Evolutionary conservation across 768 basidiomycete genomes (phyloP).

Genomic region (Leucocoprinus birnbaumii): DNA sequence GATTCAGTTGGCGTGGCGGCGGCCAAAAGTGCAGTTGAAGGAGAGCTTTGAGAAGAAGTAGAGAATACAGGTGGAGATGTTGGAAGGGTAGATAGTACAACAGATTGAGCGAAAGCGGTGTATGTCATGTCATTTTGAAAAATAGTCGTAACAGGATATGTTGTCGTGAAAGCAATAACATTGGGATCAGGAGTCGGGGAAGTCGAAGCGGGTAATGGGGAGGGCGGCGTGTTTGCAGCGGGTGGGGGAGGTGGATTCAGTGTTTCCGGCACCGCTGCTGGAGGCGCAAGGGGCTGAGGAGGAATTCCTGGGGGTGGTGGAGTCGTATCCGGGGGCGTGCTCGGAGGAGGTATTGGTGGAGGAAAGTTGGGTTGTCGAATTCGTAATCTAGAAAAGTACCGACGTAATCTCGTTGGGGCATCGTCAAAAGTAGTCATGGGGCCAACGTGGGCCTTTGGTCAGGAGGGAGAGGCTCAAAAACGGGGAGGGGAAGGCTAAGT

Average conservation of each 20-base stretch:
- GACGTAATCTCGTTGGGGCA: neutral
- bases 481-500: neutral
- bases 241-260: conserved; percentile 5
- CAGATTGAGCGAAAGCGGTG: conserved; percentile 35
- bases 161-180: conserved; percentile 24
- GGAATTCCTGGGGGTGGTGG: neutral
- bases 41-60: conserved; percentile 16
- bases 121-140: conserved; percentile 38
- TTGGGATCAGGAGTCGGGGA: neutral
- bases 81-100: conserved; percentile 22
- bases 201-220: neutral
- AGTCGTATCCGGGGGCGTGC: neutral
- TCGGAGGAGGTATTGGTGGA: neutral
- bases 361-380: conserved; percentile 4
- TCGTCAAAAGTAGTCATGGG: neutral
- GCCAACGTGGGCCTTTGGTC: neutral
- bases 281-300: neutral
- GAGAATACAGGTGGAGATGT: conserved; percentile 15
- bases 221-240: conserved; percentile 1
- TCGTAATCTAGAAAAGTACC: neutral
- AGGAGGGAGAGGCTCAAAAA: neutral
- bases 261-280: neutral
- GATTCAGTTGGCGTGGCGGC: conserved; percentile 20
- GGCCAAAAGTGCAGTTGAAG: conserved; percentile 14
- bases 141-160: conserved; percentile 36